Evolutionary conservation across 1,139 yeast genomes (phyloP).

Genomic region (Saccharomyces pastorianus): DNA sequence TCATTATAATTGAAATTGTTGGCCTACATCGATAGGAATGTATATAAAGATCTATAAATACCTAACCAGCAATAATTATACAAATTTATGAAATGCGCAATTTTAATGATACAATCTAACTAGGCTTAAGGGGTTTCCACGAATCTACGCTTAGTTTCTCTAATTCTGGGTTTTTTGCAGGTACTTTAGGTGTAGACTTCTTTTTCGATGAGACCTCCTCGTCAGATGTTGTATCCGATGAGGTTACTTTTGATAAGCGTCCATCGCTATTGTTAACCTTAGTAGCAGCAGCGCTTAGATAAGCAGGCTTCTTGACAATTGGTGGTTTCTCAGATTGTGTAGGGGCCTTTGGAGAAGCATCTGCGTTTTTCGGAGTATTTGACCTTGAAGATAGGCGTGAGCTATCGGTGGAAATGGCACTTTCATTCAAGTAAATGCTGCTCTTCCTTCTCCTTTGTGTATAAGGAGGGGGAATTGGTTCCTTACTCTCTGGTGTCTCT

Average conservation of each 20-base stretch:
- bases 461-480: background rate
- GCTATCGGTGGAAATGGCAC: background rate
- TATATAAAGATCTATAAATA: background rate
- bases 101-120: conserved; percentile 22
- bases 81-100: background rate
- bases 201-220: conserved; percentile 2
- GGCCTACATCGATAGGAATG: background rate
- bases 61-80: background rate
- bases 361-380: background rate
- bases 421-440: background rate
- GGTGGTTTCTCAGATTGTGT: background rate
- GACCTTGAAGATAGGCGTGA: too few relatives aligned
- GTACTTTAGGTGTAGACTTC: conserved; percentile 13
- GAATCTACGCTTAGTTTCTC: conserved; percentile 38
- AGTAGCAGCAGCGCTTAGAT: background rate
- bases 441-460: background rate
- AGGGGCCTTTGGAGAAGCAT: background rate
- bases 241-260: background rate
- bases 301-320: background rate
- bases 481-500: background rate
- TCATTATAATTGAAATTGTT: too few relatives aligned
- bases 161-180: conserved; percentile 22
- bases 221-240: background rate
- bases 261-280: background rate
- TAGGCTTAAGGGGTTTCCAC: conserved; percentile 53